Percentiles rank a stretch among this genome's conserved stretches.
Evolutionary conservation across 345 rosid genomes (phyloP).

Genomic region (Microthlaspi erraticum): DNA sequence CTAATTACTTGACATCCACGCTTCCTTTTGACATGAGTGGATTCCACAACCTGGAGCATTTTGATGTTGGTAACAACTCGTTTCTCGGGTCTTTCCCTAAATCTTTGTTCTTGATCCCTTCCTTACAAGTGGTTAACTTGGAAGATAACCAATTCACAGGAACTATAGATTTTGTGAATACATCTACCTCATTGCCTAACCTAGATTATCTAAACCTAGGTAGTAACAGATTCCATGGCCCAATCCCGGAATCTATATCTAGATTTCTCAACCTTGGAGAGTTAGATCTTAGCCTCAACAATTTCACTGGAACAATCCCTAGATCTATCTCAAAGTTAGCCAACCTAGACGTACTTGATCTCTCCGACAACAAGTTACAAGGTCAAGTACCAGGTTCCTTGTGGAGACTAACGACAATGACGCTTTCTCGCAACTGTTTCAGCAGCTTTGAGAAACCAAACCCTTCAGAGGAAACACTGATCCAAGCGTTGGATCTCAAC

Average conservation of each 20-base stretch:
- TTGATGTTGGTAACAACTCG: slow-evolving; percentile 2
- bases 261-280: not conserved
- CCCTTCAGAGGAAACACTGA: not conserved
- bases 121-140: not conserved
- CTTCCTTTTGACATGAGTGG: slow-evolving; percentile 11
- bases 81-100: slow-evolving; percentile 7
- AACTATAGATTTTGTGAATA: slow-evolving; percentile 5
- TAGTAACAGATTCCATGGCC: slow-evolving; percentile 8
- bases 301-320: slow-evolving; percentile 4
- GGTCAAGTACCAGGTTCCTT: slow-evolving; percentile 16
- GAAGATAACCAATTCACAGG: not conserved
- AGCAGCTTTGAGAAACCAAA: not conserved
- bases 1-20: slow-evolving; percentile 1
- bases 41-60: not conserved
- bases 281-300: not conserved
- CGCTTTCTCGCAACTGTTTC: slow-evolving; percentile 13
- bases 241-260: slow-evolving; percentile 8
- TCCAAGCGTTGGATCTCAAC: not conserved
- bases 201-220: not conserved
- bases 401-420: not conserved
- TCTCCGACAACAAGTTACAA: slow-evolving; percentile 18
- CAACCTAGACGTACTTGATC: not conserved
- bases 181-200: not conserved
- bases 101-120: not conserved
- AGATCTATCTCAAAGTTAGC: slow-evolving; percentile 9